Percentiles rank a stretch among this genome's conserved stretches.
These are phyloP conservation scores for Clausena lansium DNA, from an alignment of 345 rosid species.

Conservation along the genomic window DNA sequence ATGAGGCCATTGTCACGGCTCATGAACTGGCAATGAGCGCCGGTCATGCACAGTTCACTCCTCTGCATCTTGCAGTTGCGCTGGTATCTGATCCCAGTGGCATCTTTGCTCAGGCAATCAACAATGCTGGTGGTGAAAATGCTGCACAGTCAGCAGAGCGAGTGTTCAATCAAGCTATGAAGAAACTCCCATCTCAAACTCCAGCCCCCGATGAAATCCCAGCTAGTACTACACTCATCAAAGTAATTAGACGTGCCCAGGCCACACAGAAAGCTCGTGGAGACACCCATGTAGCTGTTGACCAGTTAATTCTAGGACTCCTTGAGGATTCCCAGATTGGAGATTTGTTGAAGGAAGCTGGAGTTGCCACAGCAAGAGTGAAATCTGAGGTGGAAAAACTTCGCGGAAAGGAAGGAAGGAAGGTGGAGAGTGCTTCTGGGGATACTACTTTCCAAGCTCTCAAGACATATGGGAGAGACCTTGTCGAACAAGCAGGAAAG, in stretches of 20 bases:
- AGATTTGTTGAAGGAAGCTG: conserved; percentile 68
- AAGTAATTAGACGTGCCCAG: conserved; percentile 72
- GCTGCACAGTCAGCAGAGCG: conserved; percentile 62
- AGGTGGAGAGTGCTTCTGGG: conserved; percentile 87
- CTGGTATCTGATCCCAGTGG: conserved; percentile 69
- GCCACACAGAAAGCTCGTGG: conserved; percentile 64
- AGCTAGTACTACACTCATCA: conserved; percentile 65
- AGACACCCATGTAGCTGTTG: conserved; percentile 75
- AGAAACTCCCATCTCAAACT: conserved; percentile 76
- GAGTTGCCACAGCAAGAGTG: conserved; percentile 46
- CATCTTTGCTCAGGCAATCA: conserved; percentile 63
- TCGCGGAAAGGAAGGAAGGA: conserved; percentile 82
- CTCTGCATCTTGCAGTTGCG: conserved; percentile 73
- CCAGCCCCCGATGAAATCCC: conserved; percentile 80
- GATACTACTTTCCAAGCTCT: conserved; percentile 75
- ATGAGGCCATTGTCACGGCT: conserved; percentile 65
- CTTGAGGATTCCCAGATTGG: conserved; percentile 84
- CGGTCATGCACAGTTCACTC: conserved; percentile 84
- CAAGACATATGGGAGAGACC: conserved; percentile 88
- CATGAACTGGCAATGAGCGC: conserved; percentile 60
- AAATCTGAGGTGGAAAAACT: conserved; percentile 85
- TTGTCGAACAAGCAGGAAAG: conserved; percentile 92
- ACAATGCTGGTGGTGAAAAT: conserved; percentile 54
- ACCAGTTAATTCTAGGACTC: conserved; percentile 70
- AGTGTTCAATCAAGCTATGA: conserved; percentile 64